Base-by-base conservation (phyloP, 2,329 filamentous ascomycete genomes). In the Sporothrix schenckii region DNA sequence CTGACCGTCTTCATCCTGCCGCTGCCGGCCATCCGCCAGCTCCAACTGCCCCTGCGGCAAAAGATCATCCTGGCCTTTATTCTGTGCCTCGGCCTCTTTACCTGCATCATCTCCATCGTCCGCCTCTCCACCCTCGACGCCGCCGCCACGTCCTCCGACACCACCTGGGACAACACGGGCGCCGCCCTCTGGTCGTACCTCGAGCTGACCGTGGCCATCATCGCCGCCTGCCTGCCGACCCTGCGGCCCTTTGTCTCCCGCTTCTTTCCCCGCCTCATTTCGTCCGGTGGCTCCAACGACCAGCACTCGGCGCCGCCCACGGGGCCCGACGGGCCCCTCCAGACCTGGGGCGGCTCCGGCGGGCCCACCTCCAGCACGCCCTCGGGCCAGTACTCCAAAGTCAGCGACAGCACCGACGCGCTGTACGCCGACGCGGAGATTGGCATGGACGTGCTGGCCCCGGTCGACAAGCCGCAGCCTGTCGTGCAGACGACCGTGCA, bases 121-220 rank as follows among this genome's bases (percentile, higher is more conserved):
- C 75, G 76, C 27, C 74, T 77, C 47, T 73, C 73, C 6, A 76
- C 76, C 3, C 75, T 77, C n/a, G 72, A 72, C 14, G 66, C 69
- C 14, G 76, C 76, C n/a, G 75, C 72, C 9, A 69, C 47, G 27
- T 66, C 72, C 0, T 65, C 73, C 4, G 71, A 76, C 53, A 71
- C 74, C 2, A 75, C 74, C 49, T 77, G 76, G 76, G 76, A 76
- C 50, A 77, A 77, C 61, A 75, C 75, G 16, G 71, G 73, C 50
- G 76, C 77, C 0, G 77, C 77, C 5, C 73, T 76, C n/a, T 78
- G 76, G 77, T 78, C 77, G 2, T 75, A 76, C 52, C 73, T 78
- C 10, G 77, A 78, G 70, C 71, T 78, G 61, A 74, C 73, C 21
- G 76, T 76, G 10, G 76, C 76, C 7, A 75, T 77, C 10, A 54